Evolutionary conservation across 164 flowering plant genomes (phyloP).

Genomic region (Vitis labrusca): DNA sequence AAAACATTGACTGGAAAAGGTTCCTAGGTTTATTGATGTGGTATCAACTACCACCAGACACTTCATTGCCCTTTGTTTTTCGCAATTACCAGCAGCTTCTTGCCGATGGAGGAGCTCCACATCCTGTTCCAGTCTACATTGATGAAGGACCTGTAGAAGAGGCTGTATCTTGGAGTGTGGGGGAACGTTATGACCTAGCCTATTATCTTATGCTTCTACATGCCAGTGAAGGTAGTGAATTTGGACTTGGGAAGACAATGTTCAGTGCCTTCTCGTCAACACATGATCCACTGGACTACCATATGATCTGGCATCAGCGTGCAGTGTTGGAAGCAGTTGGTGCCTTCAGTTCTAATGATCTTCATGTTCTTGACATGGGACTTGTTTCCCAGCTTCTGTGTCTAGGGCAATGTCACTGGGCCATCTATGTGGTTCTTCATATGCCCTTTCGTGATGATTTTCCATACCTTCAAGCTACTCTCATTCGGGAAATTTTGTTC

Average conservation of each 20-base stretch:
- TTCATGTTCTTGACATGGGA: slow-evolving; percentile 91
- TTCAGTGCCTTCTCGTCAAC: slow-evolving; percentile 94
- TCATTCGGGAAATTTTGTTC: slow-evolving; percentile 87
- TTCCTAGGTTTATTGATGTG: slow-evolving; percentile 91
- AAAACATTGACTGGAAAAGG: slow-evolving; percentile 87
- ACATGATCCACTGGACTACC: slow-evolving; percentile 91
- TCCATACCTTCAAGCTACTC: slow-evolving; percentile 72
- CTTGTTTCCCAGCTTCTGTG: slow-evolving; percentile 81
- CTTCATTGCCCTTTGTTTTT: slow-evolving; percentile 58
- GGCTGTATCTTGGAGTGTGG: slow-evolving; percentile 29
- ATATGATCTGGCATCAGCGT: slow-evolving; percentile 99
- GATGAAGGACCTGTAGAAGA: slow-evolving; percentile 74
- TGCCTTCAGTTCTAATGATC: slow-evolving; percentile 74
- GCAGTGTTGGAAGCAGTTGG: slow-evolving; percentile 88
- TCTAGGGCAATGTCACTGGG: slow-evolving; percentile 91
- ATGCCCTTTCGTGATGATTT: slow-evolving; percentile 73
- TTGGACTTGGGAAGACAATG: slow-evolving; percentile 71
- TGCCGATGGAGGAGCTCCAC: slow-evolving; percentile 67
- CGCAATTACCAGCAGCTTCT: slow-evolving; percentile 71
- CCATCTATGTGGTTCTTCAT: slow-evolving; percentile 95
- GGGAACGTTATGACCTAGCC: slow-evolving; percentile 66
- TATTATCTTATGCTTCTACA: slow-evolving; percentile 96
- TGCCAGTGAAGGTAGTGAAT: slow-evolving; percentile 52
- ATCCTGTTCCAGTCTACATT: slow-evolving; percentile 78
- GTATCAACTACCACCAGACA: slow-evolving; percentile 82